phyloP scores from a whole-genome alignment of 208 protist genomes.

The Crithidia mellificae region DNA sequence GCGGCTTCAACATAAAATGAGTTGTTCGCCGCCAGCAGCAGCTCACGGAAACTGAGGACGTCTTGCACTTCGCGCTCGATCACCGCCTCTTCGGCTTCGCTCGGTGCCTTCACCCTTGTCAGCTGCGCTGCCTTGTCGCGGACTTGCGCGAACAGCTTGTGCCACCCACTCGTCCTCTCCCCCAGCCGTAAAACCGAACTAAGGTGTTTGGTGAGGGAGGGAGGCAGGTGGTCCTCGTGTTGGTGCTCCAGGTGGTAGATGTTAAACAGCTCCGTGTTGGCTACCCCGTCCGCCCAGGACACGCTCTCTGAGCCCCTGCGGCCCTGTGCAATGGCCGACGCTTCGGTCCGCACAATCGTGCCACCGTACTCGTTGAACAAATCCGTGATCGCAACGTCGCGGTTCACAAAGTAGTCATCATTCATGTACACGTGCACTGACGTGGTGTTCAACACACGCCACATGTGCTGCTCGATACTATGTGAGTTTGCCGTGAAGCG shows the following conservation, averaged over 20 bases:
- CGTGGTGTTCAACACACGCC: conserved; percentile 53
- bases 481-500: conserved; percentile 60
- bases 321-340: neutral
- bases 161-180: conserved; percentile 3
- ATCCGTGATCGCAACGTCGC: conserved; percentile 52
- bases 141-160: neutral
- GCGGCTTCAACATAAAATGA: conserved; percentile 25
- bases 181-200: neutral
- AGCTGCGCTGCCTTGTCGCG: conserved; percentile 3
- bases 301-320: neutral
- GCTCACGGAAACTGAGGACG: conserved; percentile 9
- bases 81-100: conserved; percentile 5
- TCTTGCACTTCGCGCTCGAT: conserved; percentile 2
- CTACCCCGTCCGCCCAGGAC: conserved; percentile 41
- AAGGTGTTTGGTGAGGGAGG: neutral
- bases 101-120: neutral
- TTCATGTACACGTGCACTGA: conserved; percentile 70
- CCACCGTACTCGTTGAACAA: conserved; percentile 66
- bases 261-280: conserved; percentile 46
- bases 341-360: conserved; percentile 58
- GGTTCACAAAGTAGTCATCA: conserved; percentile 80
- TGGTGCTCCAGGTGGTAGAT: conserved; percentile 40
- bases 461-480: conserved; percentile 63
- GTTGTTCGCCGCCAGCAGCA: conserved; percentile 21
- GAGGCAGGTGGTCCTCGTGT: conserved; percentile 40